Percentiles rank a stretch among this genome's conserved stretches.
These are phyloP conservation scores for Erodium trifolium DNA, from an alignment of 441 rosid species.

Conservation along the genomic window DNA sequence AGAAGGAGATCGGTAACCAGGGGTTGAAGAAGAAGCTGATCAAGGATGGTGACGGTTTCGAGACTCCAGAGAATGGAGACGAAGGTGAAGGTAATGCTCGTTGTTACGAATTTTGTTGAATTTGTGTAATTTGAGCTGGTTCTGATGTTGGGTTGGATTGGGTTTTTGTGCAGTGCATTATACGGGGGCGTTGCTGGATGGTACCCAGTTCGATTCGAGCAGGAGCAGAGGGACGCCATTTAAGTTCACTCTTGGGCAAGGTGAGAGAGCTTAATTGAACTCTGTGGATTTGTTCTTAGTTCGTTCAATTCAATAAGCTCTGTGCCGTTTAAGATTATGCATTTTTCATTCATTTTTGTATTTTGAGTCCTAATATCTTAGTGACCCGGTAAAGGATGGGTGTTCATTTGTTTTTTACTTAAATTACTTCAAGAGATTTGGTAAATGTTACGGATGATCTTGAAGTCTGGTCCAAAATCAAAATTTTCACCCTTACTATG, in stretches of 20 bases:
- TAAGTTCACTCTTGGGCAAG: constrained; percentile 92
- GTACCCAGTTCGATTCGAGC: constrained; percentile 77
- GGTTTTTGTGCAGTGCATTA: constrained; percentile 49
- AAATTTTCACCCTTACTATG: too few relatives aligned
- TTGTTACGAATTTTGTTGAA: neutral
- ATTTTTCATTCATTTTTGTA: too few relatives aligned
- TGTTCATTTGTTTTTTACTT: too few relatives aligned
- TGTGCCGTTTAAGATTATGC: too few relatives aligned
- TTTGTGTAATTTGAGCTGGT: neutral
- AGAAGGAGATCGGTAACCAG: constrained; percentile 66
- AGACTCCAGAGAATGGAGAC: constrained; percentile 57
- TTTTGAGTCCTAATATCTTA: too few relatives aligned
- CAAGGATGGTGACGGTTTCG: constrained; percentile 49
- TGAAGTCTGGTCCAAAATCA: too few relatives aligned
- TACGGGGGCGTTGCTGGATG: constrained; percentile 81
- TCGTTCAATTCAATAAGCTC: too few relatives aligned
- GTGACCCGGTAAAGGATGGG: too few relatives aligned
- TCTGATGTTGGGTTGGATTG: constrained; percentile 14
- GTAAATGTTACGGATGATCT: too few relatives aligned
- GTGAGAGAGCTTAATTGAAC: constrained; percentile 20
- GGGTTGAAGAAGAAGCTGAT: constrained; percentile 26
- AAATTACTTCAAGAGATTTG: too few relatives aligned
- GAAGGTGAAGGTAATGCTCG: constrained; percentile 64
- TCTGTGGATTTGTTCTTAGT: too few relatives aligned
- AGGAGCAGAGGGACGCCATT: constrained; percentile 69